A percentile compares a stretch with the other conserved stretches of the same genome.
Conservation (phyloP, 768 basidiomycete genomes). For the Strobilomyces confusus region DNA sequence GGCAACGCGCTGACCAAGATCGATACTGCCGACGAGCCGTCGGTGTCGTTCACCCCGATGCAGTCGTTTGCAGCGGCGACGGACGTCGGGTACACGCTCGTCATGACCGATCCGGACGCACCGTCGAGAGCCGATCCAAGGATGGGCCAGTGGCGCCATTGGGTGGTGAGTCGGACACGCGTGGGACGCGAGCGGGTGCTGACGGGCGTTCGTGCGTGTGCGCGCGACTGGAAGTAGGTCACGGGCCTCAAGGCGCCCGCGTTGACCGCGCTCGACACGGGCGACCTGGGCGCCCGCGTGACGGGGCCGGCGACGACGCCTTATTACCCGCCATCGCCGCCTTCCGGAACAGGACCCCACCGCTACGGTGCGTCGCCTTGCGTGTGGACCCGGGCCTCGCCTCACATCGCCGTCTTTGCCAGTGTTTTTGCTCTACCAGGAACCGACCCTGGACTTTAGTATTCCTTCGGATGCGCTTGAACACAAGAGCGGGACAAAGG, state of each 20-base stretch:
- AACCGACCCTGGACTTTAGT: slow-evolving; percentile 41
- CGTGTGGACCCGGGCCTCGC: no score
- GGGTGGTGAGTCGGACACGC: slow-evolving; percentile 40
- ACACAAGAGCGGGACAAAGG: slow-evolving; percentile 38
- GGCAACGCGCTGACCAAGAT: slow-evolving; percentile 35
- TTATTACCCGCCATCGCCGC: slow-evolving; percentile 55
- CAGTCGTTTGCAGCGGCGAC: slow-evolving; percentile 28
- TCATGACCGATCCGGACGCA: slow-evolving; percentile 59
- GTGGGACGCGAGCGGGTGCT: not conserved
- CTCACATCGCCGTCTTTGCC: not conserved
- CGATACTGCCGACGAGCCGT: slow-evolving; percentile 49
- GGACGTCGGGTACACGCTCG: slow-evolving; percentile 45
- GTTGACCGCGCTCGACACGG: slow-evolving; percentile 27
- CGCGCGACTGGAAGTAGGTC: slow-evolving; percentile 25
- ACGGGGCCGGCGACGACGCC: slow-evolving; percentile 48
- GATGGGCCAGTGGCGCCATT: slow-evolving; percentile 52
- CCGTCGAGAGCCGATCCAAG: slow-evolving; percentile 47
- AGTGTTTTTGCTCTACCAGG: slow-evolving; percentile 61
- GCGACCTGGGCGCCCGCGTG: slow-evolving; percentile 36
- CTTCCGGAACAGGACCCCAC: slow-evolving; percentile 49
- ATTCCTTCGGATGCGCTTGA: slow-evolving; percentile 47
- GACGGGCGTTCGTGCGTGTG: not conserved
- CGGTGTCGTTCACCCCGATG: slow-evolving; percentile 44
- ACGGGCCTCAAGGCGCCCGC: slow-evolving; percentile 39
- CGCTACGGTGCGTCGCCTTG: slow-evolving; percentile 51